These are phyloP conservation scores for Physcomitrellopsis africana DNA, from an alignment of 225 moss, liverwort and hornwort genomes.

Conservation along the genomic window DNA sequence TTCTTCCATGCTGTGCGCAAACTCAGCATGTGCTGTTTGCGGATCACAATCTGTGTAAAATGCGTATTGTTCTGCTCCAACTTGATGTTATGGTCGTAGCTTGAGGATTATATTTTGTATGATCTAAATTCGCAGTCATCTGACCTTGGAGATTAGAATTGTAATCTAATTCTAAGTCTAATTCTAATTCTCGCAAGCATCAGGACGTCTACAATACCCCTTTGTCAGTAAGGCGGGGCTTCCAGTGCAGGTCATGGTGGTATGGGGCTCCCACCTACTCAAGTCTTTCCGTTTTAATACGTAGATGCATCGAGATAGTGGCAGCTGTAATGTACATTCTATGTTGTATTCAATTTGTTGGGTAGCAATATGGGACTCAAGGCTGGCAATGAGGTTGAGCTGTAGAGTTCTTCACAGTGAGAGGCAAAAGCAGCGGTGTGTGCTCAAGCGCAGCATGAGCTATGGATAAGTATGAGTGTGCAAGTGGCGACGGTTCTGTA, in stretches of 20 bases:
- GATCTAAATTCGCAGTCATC: background rate
- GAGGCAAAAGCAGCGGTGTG: slow-evolving; percentile 4
- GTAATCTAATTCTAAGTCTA: too few species aligned
- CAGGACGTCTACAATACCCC: background rate
- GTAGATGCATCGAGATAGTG: background rate
- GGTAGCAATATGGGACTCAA: slow-evolving; percentile 8
- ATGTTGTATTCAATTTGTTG: background rate
- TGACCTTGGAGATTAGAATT: background rate
- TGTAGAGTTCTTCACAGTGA: slow-evolving; percentile 17
- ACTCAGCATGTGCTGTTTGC: background rate
- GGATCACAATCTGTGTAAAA: slow-evolving; percentile 9
- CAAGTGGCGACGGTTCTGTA: slow-evolving; percentile 29
- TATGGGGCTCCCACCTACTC: background rate
- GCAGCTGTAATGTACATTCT: slow-evolving; percentile 6
- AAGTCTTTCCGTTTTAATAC: background rate
- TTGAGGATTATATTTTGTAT: slow-evolving; percentile 1
- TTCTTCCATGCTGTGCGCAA: slow-evolving; percentile 18
- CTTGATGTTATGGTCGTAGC: too few species aligned
- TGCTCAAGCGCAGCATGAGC: slow-evolving; percentile 40
- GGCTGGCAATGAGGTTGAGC: slow-evolving; percentile 28
- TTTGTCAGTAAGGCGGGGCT: background rate
- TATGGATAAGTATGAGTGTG: slow-evolving; percentile 43
- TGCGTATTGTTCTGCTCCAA: background rate
- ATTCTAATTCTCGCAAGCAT: too few species aligned
- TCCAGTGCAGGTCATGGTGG: background rate